A percentile compares a stretch with the other conserved stretches of the same genome.
These are phyloP conservation scores for Pseudogymnoascus sp. DNA, from an alignment of 2,329 filamentous ascomycete species.

Conservation along the genomic window DNA sequence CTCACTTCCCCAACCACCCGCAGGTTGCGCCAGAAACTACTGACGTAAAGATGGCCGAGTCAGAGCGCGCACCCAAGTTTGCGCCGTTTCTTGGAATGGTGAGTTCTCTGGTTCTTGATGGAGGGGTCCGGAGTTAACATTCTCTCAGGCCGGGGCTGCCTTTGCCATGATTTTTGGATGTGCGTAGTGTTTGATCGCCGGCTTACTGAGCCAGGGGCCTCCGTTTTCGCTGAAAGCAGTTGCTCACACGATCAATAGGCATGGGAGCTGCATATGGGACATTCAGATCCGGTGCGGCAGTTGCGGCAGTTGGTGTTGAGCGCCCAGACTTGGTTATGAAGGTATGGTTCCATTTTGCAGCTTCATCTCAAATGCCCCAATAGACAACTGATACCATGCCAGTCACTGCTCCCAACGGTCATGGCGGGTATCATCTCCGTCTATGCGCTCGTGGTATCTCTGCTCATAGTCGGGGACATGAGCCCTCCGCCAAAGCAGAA, in stretches of 20 bases:
- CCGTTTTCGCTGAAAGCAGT: background rate
- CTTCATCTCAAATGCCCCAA: background rate
- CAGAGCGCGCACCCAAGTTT: background rate
- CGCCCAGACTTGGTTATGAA: background rate
- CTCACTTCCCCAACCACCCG: background rate
- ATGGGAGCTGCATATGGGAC: constrained; percentile 3
- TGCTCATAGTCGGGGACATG: background rate
- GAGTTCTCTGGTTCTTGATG: background rate
- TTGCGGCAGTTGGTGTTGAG: background rate
- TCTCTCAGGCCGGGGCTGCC: background rate
- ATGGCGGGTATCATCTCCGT: constrained; percentile 2
- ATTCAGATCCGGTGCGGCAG: background rate
- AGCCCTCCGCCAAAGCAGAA: background rate
- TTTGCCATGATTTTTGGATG: constrained; percentile 1
- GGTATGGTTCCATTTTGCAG: background rate
- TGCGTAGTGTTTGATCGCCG: background rate
- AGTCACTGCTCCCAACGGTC: background rate
- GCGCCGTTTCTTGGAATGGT: background rate
- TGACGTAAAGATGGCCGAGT: constrained; percentile 3
- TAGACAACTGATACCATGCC: background rate
- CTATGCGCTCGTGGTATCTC: background rate
- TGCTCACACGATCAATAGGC: background rate
- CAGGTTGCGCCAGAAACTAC: background rate
- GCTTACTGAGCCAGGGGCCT: background rate
- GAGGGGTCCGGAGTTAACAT: background rate